phyloP scores from a whole-genome alignment of 1,284 basidiomycete genomes.

The Ganoderma sp. region DNA sequence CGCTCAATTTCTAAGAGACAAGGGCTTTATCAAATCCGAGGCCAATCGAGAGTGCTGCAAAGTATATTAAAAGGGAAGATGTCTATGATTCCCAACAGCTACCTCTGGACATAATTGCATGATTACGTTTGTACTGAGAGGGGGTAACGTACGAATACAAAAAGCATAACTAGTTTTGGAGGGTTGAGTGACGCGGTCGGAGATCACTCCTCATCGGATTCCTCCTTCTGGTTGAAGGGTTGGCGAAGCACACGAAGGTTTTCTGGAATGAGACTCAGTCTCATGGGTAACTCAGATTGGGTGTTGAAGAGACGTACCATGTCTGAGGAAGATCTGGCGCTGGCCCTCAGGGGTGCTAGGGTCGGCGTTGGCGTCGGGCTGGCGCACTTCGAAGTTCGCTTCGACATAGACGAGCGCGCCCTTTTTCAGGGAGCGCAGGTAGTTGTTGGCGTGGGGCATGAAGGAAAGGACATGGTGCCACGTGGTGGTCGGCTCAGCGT shows the following conservation, averaged over 20 bases:
- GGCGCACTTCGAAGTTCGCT: constrained; percentile 73
- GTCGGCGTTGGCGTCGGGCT: constrained; percentile 68
- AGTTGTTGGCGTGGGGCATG: constrained; percentile 58
- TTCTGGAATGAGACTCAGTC: constrained; percentile 33
- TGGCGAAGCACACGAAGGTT: constrained; percentile 38
- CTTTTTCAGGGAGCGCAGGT: constrained; percentile 66
- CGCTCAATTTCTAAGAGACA: not conserved
- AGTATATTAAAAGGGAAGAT: not conserved
- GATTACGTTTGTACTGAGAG: not conserved
- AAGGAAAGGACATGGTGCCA: constrained; percentile 83
- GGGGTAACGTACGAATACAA: constrained; percentile 5
- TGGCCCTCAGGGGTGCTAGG: constrained; percentile 69
- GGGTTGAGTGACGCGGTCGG: not conserved
- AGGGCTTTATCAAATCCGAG: not conserved
- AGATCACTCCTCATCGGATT: constrained; percentile 17
- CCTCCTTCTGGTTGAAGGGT: constrained; percentile 20
- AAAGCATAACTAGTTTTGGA: not conserved
- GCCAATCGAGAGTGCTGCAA: not conserved
- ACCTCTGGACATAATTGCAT: not conserved
- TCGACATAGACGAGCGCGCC: constrained; percentile 80
- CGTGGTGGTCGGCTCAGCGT: constrained; percentile 53
- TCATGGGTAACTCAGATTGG: not conserved
- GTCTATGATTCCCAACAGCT: not conserved
- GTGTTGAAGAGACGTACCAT: constrained; percentile 53
- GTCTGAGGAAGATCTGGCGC: constrained; percentile 78